phyloP scores from a whole-genome alignment of 768 basidiomycete genomes.

The Panaeolus papilionaceus region DNA sequence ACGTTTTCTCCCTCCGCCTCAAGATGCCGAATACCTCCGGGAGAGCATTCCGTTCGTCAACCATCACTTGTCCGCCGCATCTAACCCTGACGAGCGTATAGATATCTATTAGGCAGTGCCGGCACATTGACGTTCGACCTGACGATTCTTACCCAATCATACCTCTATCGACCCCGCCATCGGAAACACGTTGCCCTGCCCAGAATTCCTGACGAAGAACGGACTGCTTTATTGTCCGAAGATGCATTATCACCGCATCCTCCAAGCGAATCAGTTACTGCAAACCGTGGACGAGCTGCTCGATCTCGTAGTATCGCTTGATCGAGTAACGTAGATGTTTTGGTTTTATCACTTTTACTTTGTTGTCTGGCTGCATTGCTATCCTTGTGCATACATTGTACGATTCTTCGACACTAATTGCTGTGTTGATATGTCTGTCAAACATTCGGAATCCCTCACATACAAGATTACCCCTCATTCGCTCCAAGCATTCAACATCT shows the following conservation, averaged over 20 bases:
- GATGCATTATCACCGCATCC: conserved; percentile 44
- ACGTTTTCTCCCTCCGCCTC: conserved; percentile 59
- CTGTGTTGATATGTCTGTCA: conserved; percentile 1
- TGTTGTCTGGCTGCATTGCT: conserved; percentile 6
- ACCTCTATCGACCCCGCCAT: conserved; percentile 69
- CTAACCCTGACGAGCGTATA: conserved; percentile 33
- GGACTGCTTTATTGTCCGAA: conserved; percentile 52
- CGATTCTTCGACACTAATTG: conserved; percentile 7
- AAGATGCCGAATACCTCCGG: conserved; percentile 68
- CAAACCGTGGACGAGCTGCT: conserved; percentile 47
- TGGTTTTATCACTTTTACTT: neutral
- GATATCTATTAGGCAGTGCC: conserved; percentile 89
- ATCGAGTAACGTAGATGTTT: neutral
- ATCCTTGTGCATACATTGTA: neutral
- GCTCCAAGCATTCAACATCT: neutral
- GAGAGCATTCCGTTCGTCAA: conserved; percentile 85
- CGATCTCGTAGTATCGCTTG: conserved; percentile 26
- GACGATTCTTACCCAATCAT: conserved; percentile 86
- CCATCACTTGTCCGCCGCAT: conserved; percentile 6
- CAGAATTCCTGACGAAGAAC: conserved; percentile 49
- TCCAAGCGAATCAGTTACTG: conserved; percentile 31
- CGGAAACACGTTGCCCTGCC: conserved; percentile 43
- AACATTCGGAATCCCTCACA: neutral
- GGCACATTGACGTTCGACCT: conserved; percentile 95
- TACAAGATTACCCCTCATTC: neutral